Percentiles rank a stretch among this genome's conserved stretches.
phyloP scores from a whole-genome alignment of 805 yeast genomes.

The Suhomyces tanzawaensis region DNA sequence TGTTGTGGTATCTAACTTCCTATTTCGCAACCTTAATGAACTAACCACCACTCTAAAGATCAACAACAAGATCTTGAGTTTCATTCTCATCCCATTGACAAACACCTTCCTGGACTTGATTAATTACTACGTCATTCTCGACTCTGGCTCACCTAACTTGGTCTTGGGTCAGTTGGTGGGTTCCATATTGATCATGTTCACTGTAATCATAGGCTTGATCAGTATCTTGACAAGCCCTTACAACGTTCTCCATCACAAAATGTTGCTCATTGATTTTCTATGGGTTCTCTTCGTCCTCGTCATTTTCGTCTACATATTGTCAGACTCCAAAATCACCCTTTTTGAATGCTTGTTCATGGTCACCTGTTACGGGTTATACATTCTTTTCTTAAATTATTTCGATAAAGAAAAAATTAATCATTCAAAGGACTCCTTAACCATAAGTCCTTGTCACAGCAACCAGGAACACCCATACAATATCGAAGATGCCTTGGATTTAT shows the following conservation, averaged over 20 bases:
- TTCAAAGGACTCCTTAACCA: background rate
- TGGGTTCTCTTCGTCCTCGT: conserved; percentile 28
- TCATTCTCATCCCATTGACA: conserved; percentile 33
- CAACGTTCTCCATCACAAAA: conserved; percentile 16
- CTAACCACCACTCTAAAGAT: conserved; percentile 23
- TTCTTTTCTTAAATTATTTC: conserved; percentile 19
- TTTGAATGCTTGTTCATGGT: conserved; percentile 30
- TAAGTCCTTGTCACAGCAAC: conserved; percentile 1
- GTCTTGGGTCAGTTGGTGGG: conserved; percentile 41
- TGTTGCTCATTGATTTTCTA: conserved; percentile 24
- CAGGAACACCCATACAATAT: conserved; percentile 15
- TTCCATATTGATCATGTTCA: conserved; percentile 30
- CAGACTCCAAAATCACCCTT: conserved; percentile 34
- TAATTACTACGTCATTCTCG: conserved; percentile 31
- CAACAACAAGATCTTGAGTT: conserved; percentile 30
- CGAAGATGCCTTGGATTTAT: conserved; percentile 22
- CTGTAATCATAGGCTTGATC: conserved; percentile 35
- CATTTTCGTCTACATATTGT: conserved; percentile 26
- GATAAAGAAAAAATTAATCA: conserved; percentile 6
- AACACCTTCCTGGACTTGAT: conserved; percentile 39
- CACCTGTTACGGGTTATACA: conserved; percentile 20
- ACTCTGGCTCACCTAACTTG: conserved; percentile 27
- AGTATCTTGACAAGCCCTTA: conserved; percentile 22
- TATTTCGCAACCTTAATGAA: conserved; percentile 29
- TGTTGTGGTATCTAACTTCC: conserved; percentile 32